Percentiles rank a stretch among this genome's conserved stretches.
Evolutionary conservation across 345 rosid genomes (phyloP).

Genomic region (Pistacia integerrima): DNA sequence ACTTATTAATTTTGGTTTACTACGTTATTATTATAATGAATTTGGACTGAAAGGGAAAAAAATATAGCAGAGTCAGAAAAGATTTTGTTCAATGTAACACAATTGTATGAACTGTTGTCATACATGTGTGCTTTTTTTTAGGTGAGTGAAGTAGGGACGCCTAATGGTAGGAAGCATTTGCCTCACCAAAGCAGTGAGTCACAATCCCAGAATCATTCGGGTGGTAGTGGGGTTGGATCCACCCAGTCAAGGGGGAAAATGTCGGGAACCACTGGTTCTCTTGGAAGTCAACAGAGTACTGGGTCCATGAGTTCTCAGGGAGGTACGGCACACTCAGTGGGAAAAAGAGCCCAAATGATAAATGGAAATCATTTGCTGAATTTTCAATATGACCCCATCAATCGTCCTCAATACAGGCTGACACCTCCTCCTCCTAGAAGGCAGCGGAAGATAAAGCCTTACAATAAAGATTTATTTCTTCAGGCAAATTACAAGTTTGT

Average conservation of each 20-base stretch:
- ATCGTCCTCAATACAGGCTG: slow-evolving; percentile 55
- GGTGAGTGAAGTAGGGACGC: slow-evolving; percentile 58
- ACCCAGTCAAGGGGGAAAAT: slow-evolving; percentile 55
- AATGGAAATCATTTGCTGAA: slow-evolving; percentile 90
- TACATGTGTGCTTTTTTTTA: slow-evolving; percentile 19
- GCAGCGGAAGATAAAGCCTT: slow-evolving; percentile 69
- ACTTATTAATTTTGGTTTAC: background rate
- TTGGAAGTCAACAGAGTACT: slow-evolving; percentile 37
- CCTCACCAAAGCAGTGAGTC: slow-evolving; percentile 34
- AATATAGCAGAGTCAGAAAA: background rate
- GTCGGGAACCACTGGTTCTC: slow-evolving; percentile 36
- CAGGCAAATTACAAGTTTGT: slow-evolving; percentile 97
- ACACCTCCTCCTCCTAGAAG: slow-evolving; percentile 64
- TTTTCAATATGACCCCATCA: slow-evolving; percentile 87
- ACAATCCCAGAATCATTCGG: slow-evolving; percentile 24
- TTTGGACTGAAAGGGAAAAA: background rate
- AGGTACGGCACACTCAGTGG: slow-evolving; percentile 46
- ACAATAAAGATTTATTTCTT: slow-evolving; percentile 87
- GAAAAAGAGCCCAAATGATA: slow-evolving; percentile 67
- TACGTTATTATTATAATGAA: background rate
- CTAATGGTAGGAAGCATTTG: slow-evolving; percentile 34
- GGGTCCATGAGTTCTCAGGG: slow-evolving; percentile 45
- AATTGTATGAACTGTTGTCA: background rate
- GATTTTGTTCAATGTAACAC: background rate
- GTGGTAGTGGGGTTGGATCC: slow-evolving; percentile 36